These are phyloP conservation scores for Rutstroemia sp. DNA, from an alignment of 2,329 filamentous ascomycete genomes.

Conservation along the genomic window DNA sequence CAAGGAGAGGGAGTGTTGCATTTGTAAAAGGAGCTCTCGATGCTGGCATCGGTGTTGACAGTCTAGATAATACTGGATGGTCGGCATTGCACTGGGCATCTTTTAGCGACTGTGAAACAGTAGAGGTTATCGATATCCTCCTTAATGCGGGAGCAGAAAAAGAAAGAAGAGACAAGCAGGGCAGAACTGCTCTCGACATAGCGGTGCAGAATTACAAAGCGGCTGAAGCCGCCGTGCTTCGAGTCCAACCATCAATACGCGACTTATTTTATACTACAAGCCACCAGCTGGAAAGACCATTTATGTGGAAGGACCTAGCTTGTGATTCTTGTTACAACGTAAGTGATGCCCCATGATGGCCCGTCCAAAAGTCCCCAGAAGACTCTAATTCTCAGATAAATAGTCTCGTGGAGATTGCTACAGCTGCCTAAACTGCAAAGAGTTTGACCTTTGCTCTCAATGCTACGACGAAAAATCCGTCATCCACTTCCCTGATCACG, in stretches of 20 bases:
- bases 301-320: background rate
- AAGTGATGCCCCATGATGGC: background rate
- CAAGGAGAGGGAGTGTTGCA: background rate
- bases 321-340: background rate
- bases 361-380: background rate
- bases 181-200: background rate
- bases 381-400: background rate
- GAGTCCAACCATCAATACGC: background rate
- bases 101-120: background rate
- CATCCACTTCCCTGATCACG: background rate
- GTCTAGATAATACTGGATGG: background rate
- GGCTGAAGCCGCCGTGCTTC: background rate
- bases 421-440: background rate
- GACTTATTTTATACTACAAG: background rate
- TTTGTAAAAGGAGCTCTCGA: background rate
- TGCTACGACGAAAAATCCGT: background rate
- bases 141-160: background rate
- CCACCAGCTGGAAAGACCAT: background rate
- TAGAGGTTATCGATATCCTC: background rate
- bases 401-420: background rate
- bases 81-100: background rate
- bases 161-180: background rate
- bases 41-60: background rate
- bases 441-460: background rate
- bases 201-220: background rate